These are phyloP conservation scores for Cinchona pubescens DNA, from an alignment of 257 asterid species.

Conservation along the genomic window DNA sequence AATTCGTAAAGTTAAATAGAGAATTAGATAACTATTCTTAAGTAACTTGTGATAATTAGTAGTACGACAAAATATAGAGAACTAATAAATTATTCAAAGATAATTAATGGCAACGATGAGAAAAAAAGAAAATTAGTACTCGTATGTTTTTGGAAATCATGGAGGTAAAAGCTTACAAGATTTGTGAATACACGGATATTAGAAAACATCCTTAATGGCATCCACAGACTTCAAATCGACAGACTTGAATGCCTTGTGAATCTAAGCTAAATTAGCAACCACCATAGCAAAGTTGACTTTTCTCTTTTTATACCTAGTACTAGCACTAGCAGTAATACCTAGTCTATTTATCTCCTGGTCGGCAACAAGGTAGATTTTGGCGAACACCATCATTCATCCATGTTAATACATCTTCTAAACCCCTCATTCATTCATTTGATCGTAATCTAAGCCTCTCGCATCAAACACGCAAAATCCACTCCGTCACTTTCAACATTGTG, in stretches of 20 bases:
- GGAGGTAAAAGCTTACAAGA: slow-evolving; percentile 38
- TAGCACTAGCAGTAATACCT: no score
- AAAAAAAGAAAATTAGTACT: no score
- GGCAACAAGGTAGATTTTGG: slow-evolving; percentile 57
- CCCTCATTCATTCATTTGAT: slow-evolving; percentile 37
- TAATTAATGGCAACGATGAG: no score
- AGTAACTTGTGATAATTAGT: no score
- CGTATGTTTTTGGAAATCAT: not conserved
- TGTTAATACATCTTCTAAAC: slow-evolving; percentile 43
- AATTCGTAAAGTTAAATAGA: no score
- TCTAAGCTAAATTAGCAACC: slow-evolving; percentile 55
- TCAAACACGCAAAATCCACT: slow-evolving; percentile 67
- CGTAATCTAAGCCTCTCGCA: slow-evolving; percentile 53
- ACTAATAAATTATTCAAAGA: no score
- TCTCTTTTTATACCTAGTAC: slow-evolving; percentile 43
- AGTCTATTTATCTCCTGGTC: slow-evolving; percentile 35
- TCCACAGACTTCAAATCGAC: slow-evolving; percentile 49
- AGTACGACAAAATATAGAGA: no score
- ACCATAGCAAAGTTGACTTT: slow-evolving; percentile 55
- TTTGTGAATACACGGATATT: slow-evolving; percentile 34
- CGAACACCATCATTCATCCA: slow-evolving; percentile 61
- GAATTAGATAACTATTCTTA: no score
- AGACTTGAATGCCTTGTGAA: slow-evolving; percentile 38
- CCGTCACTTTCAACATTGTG: slow-evolving; percentile 62
- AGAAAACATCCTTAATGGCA: slow-evolving; percentile 46